phyloP scores from a whole-genome alignment of 2,329 filamentous ascomycete genomes.

The Pestalotiopsis sp. region DNA sequence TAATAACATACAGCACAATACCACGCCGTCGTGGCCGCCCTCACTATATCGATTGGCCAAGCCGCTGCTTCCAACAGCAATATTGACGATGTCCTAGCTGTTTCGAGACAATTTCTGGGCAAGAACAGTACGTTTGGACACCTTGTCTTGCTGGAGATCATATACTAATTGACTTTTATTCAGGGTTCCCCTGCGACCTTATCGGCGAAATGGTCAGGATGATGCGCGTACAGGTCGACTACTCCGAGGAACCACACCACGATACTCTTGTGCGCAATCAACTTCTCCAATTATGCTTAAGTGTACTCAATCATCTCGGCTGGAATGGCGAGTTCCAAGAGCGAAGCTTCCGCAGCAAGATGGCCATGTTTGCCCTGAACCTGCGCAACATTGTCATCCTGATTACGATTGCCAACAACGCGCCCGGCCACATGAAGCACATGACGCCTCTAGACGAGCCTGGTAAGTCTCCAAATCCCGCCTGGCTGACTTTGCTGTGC shows the following conservation, averaged over 20 bases:
- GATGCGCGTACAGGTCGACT: slow-evolving; percentile 76
- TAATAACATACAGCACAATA: slow-evolving; percentile 47
- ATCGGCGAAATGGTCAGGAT: slow-evolving; percentile 69
- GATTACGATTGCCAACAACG: slow-evolving; percentile 63
- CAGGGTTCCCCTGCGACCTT: slow-evolving; percentile 64
- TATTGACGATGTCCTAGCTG: slow-evolving; percentile 73
- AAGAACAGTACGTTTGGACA: slow-evolving; percentile 33
- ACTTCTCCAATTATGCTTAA: slow-evolving; percentile 74
- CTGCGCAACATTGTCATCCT: slow-evolving; percentile 71
- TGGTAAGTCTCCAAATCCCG: slow-evolving; percentile 39
- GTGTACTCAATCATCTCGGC: slow-evolving; percentile 77
- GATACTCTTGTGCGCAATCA: slow-evolving; percentile 74
- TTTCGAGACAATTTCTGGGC: slow-evolving; percentile 54
- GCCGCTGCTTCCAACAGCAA: slow-evolving; percentile 48
- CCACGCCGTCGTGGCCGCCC: slow-evolving; percentile 60
- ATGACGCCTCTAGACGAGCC: slow-evolving; percentile 65
- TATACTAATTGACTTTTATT: background rate
- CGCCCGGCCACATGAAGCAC: slow-evolving; percentile 54
- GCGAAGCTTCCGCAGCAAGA: slow-evolving; percentile 69
- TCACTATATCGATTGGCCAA: slow-evolving; percentile 55
- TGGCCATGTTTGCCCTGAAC: slow-evolving; percentile 75
- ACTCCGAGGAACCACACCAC: slow-evolving; percentile 72
- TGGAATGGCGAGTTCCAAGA: slow-evolving; percentile 65
- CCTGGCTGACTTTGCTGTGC: background rate
- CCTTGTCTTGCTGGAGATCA: background rate